Conservation (phyloP, 2,329 filamentous ascomycete genomes). For the Hypoxylon sp. region DNA sequence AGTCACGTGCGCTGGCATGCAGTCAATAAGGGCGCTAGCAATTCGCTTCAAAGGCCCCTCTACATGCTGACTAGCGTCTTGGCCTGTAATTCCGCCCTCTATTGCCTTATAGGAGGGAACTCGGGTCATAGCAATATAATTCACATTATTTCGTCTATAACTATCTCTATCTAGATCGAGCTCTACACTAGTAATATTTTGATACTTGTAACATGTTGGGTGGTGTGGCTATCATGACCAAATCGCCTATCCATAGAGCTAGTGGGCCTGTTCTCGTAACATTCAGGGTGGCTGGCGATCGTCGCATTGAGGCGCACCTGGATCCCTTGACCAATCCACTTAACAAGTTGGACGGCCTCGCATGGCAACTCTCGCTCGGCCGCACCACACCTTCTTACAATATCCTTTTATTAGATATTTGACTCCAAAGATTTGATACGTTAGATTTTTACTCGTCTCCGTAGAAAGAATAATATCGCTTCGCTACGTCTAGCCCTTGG, state of each 20-base stretch:
- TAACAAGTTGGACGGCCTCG: background rate
- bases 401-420: background rate
- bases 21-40: background rate
- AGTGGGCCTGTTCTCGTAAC: constrained; percentile 8
- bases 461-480: background rate
- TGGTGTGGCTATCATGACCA: background rate
- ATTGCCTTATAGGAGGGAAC: background rate
- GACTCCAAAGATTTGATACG: background rate
- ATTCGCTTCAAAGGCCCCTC: background rate
- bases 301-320: constrained; percentile 6
- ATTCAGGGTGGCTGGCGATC: background rate
- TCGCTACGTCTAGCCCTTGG: background rate
- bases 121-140: background rate
- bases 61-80: background rate
- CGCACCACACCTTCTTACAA: constrained; percentile 3
- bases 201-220: background rate
- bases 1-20: constrained; percentile 22
- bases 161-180: background rate
- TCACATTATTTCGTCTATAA: background rate
- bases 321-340: constrained; percentile 1
- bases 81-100: background rate
- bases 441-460: background rate
- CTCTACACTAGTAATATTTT: background rate
- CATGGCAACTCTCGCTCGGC: constrained; percentile 7
- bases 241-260: background rate